Evolutionary conservation across 257 asterid species (phyloP), one percentile per base, ranked within the genome.

Genomic region (Solanum medicagineum): DNA sequence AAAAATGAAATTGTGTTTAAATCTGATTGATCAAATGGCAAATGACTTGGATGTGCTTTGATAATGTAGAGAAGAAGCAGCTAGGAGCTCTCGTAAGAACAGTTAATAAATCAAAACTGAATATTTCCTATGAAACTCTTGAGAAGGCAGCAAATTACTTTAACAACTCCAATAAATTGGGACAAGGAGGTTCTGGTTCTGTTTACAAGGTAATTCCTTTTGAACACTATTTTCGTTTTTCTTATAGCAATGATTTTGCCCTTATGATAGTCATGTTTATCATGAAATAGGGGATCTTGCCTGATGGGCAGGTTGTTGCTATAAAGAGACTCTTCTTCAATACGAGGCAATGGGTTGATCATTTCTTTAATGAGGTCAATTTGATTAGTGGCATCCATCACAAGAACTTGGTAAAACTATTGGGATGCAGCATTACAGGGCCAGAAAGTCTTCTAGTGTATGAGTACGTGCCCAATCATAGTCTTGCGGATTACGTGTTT

Each of bases 391-490:
- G 88, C 79, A 87, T 93, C 16, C 85, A 94, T 63, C 97, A 94
- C 83, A 89, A 73, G 51, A 93, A 94, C 89, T 87, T 94, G 53
- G 97, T 92, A 87, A 91, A 89, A 91, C 92, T 94, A 73, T 87
- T 92, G 84, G 97, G 97, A 7, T 94, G 95, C 92, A 93, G 98
- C 92, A 90, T 93, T 81, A 91, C 96, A 40, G 98, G 97, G 59
- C 98, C 98, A 1, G 98, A 93, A 87, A 93, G 97, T 65, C 93
- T 94, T 60, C 96, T 94, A 9, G 97, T 93, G 54, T 94, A 93
- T 19, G 98, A 92, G 75, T 94, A 87, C 1, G 90, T 91, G 65
- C 89, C 98, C n/a, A 94, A 93, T 75, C 93, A 90, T 63, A 94
- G 97, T 90, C 94, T 94, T 69, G 13, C 79, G 16, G 94, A 93